Evolutionary conservation across 345 rosid species (phyloP).

Genomic region (Garcia nutans): DNA sequence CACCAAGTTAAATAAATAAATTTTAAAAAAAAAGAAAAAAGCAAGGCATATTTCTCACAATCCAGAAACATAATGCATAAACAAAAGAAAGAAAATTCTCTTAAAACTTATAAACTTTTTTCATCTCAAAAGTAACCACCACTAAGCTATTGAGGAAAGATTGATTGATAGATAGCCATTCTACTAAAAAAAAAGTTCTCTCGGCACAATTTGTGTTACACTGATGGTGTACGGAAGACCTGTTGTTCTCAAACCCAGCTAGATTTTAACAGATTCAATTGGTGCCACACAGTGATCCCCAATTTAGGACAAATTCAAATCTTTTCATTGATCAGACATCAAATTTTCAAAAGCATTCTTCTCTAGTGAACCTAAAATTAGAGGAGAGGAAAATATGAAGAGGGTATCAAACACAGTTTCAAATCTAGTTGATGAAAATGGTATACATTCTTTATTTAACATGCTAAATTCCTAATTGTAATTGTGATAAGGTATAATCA

Average conservation of each 20-base stretch:
- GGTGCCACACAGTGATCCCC: neutral
- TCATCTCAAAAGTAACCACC: neutral
- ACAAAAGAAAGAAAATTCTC: neutral
- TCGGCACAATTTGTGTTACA: neutral
- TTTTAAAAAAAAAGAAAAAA: too few species aligned
- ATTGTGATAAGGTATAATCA: neutral
- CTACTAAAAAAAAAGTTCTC: neutral
- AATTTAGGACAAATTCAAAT: neutral
- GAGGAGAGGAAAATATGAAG: neutral
- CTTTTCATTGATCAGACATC: neutral
- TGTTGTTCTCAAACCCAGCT: neutral
- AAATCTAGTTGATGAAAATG: too few species aligned
- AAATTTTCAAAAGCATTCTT: neutral
- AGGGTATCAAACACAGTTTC: neutral
- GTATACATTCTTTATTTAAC: neutral
- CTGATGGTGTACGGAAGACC: neutral
- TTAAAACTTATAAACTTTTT: neutral
- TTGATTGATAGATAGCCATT: neutral
- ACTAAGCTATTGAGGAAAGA: neutral
- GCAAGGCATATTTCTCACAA: neutral
- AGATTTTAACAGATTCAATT: neutral
- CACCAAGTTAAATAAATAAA: too few species aligned
- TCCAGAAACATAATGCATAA: neutral
- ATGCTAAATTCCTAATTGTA: neutral
- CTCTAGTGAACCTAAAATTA: neutral